Base-by-base conservation (phyloP, 148 eudicot species). In the Diospyros kaki region DNA sequence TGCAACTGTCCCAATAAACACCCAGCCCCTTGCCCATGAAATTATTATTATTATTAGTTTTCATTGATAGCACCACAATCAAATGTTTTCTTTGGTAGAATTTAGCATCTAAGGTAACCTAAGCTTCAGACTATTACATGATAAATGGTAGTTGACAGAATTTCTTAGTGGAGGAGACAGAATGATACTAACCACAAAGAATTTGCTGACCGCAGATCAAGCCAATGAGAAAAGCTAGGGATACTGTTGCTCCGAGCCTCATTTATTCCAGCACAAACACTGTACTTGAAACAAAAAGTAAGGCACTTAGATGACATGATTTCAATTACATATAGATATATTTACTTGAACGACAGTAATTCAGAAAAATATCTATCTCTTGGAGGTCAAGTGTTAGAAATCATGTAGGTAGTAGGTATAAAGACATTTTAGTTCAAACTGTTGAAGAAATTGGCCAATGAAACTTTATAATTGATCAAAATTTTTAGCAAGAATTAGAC, bases 101-200 rank as follows among this genome's bases (percentile, higher is more conserved):
- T 28, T 58, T 58, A 73, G 64, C 9, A 46, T 42, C 18, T 9
- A 39, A 59, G 45, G 17, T n/a, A 17, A n/a, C 41, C 48, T 68
- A 64, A 45, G 6, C 55, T 76, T 14, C 59, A 11, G 28, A 40
- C 66, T 38, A 28, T 45, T 64, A 50, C 3, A 71, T 18, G 4
- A 61, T 28, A 50, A 41, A 45, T n/a, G 13, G 45, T 64, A 9
- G 39, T 7, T 62, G 58, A 39, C 0, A 10, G 45, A 54, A 43
- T 55, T 51, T 11, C 56, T 50, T 10, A 13, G 56, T 12, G 75
- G 40, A 59, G 48, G 43, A 10, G 42, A 17, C 13, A 10, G 53
- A 50, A 51, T 56, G 71, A 54, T 58, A 84, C 97, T 87, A 62
- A 94, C 97, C 94, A 80, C 91, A 88, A 61, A 74, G 71, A 71